phyloP scores from a whole-genome alignment of 2,329 filamentous ascomycete genomes.

The Colletotrichum caudatum region DNA sequence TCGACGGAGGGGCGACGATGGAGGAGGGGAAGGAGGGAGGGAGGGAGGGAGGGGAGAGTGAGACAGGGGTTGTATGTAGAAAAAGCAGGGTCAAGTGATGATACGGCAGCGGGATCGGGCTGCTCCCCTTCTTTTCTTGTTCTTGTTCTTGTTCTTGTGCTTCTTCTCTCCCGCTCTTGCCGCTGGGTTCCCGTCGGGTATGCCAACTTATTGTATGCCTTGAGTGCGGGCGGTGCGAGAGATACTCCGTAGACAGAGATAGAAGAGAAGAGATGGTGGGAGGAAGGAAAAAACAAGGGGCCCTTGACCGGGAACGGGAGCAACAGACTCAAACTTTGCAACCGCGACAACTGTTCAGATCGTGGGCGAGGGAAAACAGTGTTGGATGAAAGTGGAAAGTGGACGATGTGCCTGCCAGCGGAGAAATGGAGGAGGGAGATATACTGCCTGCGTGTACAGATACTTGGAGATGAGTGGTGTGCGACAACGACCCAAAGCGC shows the following conservation, averaged over 20 bases:
- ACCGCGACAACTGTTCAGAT: conserved; percentile 1
- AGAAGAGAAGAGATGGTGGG: not conserved
- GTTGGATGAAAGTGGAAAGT: not conserved
- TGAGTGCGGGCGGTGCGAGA: not conserved
- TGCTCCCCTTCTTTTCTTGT: conserved; percentile 3
- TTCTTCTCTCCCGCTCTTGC: not conserved
- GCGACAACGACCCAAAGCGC: not conserved
- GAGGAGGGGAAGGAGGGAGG: not conserved
- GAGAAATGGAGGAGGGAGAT: conserved; percentile 10
- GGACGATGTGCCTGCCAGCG: conserved; percentile 8
- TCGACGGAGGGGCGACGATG: conserved; percentile 33
- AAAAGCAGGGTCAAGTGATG: conserved; percentile 38
- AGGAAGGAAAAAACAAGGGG: not conserved
- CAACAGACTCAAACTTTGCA: not conserved
- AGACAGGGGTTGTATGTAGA: conserved; percentile 8
- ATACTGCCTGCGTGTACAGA: conserved; percentile 3
- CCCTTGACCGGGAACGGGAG: not conserved
- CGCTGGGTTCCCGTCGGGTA: conserved; percentile 32
- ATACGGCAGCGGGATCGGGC: conserved; percentile 30
- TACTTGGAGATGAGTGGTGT: not conserved
- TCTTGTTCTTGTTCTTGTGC: too few relatives aligned
- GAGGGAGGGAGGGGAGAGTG: conserved; percentile 4
- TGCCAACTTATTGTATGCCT: conserved; percentile 2
- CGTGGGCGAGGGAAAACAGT: not conserved
- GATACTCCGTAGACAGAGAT: not conserved